These are phyloP conservation scores for Cymbidium sinense DNA, from an alignment of 106 monocot genomes.

Conservation along the genomic window DNA sequence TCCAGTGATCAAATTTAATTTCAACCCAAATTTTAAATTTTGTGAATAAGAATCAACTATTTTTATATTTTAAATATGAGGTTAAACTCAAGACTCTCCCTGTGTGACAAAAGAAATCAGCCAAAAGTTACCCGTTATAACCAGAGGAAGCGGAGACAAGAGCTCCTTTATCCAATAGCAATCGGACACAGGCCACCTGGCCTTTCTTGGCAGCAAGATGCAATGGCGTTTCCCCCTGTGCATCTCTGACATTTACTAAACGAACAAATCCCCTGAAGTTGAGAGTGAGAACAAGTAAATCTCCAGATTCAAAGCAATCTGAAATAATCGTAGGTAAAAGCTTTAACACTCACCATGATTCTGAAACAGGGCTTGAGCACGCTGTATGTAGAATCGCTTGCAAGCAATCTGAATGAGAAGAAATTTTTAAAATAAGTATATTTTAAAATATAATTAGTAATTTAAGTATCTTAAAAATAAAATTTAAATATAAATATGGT, in stretches of 20 bases:
- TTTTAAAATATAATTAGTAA: no score
- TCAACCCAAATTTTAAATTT: no score
- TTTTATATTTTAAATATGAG: no score
- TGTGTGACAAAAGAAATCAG: not conserved
- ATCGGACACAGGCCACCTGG: constrained; percentile 49
- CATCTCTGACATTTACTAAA: constrained; percentile 93
- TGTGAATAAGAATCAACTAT: no score
- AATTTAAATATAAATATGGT: no score
- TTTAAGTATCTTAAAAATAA: no score
- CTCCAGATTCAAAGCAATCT: not conserved
- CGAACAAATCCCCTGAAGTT: constrained; percentile 72
- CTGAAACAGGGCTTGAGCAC: constrained; percentile 43
- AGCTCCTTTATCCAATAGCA: constrained; percentile 76
- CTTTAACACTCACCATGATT: constrained; percentile 53
- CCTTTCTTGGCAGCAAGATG: constrained; percentile 78
- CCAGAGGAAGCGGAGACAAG: constrained; percentile 71
- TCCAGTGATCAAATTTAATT: no score
- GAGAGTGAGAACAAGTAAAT: not conserved
- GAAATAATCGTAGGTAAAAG: not conserved
- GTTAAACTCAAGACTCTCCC: not conserved
- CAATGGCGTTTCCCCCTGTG: constrained; percentile 72
- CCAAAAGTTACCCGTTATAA: constrained; percentile 42
- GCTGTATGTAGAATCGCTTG: constrained; percentile 70
- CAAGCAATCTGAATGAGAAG: constrained; percentile 73
- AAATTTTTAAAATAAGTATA: no score